Evolutionary conservation across 441 rosid species (phyloP).

Genomic region (Jatropha multifida): DNA sequence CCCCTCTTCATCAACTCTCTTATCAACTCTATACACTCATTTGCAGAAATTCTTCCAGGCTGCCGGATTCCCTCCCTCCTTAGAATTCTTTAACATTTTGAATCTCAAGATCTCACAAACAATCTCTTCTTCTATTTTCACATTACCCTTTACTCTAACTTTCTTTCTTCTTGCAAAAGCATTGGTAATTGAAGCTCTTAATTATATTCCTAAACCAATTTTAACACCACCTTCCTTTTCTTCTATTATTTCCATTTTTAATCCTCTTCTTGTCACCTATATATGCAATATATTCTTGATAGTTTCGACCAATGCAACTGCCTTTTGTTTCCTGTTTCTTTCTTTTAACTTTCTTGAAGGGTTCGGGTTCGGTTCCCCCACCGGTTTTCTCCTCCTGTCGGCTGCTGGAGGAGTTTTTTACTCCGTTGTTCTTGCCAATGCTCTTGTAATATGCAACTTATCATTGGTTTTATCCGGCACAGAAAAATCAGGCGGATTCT

Average conservation of each 20-base stretch:
- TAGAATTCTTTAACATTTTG: conserved; percentile 57
- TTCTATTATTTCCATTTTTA: conserved; percentile 40
- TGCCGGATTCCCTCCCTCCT: conserved; percentile 67
- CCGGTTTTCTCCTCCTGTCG: conserved; percentile 38
- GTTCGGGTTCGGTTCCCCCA: conserved; percentile 38
- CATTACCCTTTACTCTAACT: conserved; percentile 74
- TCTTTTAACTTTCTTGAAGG: conserved; percentile 43
- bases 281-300: conserved; percentile 52
- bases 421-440: conserved; percentile 62
- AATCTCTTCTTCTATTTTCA: conserved; percentile 24
- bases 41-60: conserved; percentile 51
- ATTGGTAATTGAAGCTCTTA: conserved; percentile 40
- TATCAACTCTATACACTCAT: conserved; percentile 37
- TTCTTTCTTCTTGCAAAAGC: conserved; percentile 74
- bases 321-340: conserved; percentile 58
- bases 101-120: conserved; percentile 76
- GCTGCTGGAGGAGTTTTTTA: conserved; percentile 59
- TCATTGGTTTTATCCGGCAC: conserved; percentile 62
- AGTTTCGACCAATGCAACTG: conserved; percentile 73
- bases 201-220: conserved; percentile 28
- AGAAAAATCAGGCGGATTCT: conserved; percentile 47
- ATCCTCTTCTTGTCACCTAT: conserved; percentile 54
- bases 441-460: conserved; percentile 59
- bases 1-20: conserved; percentile 41
- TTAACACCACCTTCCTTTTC: conserved; percentile 28